Percentiles rank a stretch among this genome's conserved stretches.
Evolutionary conservation across 352 stramenopile species (phyloP).

Genomic region (Globisporangium okanoganense): DNA sequence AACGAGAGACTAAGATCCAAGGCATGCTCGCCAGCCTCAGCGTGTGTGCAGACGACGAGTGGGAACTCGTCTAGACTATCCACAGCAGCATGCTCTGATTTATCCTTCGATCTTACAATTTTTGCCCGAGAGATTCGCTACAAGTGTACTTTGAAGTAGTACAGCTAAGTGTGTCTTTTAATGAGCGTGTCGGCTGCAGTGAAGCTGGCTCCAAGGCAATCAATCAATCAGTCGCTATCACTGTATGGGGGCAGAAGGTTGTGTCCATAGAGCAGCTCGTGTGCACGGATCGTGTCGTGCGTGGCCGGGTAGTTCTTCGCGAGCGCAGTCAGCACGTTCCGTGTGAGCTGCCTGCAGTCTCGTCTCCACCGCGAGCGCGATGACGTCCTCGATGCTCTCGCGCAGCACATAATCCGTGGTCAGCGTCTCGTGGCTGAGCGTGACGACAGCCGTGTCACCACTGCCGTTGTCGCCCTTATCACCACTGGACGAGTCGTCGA

Average conservation of each 20-base stretch:
- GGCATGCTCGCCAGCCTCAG: neutral
- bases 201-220: too few species aligned
- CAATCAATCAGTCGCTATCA: too few species aligned
- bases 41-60: neutral
- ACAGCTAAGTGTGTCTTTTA: too few species aligned
- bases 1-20: neutral
- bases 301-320: neutral
- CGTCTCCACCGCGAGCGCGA: neutral
- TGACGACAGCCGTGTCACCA: neutral
- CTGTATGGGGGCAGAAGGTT: neutral
- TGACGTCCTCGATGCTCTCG: neutral
- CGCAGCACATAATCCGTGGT: neutral
- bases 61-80: neutral
- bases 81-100: too few species aligned
- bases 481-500: neutral
- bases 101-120: too few species aligned
- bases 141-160: too few species aligned
- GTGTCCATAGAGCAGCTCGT: neutral
- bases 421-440: neutral
- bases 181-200: too few species aligned
- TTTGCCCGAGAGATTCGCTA: too few species aligned
- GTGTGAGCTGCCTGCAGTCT: neutral
- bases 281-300: neutral
- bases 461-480: too few species aligned
- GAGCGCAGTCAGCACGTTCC: neutral